Evolutionary conservation across 495 filamentous ascomycete species (phyloP).

Genomic region (Aspergillus avenaceus): DNA sequence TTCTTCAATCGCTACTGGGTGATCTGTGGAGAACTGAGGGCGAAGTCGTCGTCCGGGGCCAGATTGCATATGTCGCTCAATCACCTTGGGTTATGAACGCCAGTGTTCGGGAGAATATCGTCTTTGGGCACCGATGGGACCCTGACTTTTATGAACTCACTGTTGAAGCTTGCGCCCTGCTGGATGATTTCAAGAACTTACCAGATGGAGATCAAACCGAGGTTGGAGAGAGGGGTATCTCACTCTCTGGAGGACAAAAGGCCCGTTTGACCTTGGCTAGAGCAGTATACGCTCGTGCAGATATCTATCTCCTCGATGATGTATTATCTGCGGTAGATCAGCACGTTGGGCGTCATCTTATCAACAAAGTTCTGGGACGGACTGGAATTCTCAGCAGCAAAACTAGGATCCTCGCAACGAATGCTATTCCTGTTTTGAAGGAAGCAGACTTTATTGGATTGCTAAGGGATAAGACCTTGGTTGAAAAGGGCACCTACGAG

Average conservation of each 20-base stretch:
- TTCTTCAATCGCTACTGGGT: conserved; percentile 82
- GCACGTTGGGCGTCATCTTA: conserved; percentile 92
- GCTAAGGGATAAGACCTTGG: conserved; percentile 74
- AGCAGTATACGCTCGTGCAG: conserved; percentile 95
- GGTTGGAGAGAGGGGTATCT: conserved; percentile 96
- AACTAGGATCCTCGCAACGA: conserved; percentile 91
- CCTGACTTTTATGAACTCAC: conserved; percentile 92
- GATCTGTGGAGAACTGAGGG: conserved; percentile 89
- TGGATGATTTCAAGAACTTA: conserved; percentile 86
- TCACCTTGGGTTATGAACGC: conserved; percentile 98
- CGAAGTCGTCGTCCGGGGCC: conserved; percentile 75
- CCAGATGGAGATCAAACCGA: conserved; percentile 96
- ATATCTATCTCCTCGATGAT: conserved; percentile 94
- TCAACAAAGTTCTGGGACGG: conserved; percentile 84
- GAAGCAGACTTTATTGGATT: conserved; percentile 84
- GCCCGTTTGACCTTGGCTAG: conserved; percentile 91
- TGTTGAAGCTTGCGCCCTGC: conserved; percentile 85
- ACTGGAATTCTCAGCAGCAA: conserved; percentile 81
- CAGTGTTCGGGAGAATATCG: conserved; percentile 91
- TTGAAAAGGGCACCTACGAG: conserved; percentile 84
- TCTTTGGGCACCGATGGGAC: conserved; percentile 95
- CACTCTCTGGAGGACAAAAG: conserved; percentile 94
- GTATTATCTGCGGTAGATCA: conserved; percentile 94
- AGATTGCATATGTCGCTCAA: conserved; percentile 87
- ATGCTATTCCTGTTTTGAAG: conserved; percentile 87